A percentile compares a stretch with the other conserved stretches of the same genome.
Conservation (phyloP, 2,329 filamentous ascomycete genomes). For the Diaporthe humulicola region DNA sequence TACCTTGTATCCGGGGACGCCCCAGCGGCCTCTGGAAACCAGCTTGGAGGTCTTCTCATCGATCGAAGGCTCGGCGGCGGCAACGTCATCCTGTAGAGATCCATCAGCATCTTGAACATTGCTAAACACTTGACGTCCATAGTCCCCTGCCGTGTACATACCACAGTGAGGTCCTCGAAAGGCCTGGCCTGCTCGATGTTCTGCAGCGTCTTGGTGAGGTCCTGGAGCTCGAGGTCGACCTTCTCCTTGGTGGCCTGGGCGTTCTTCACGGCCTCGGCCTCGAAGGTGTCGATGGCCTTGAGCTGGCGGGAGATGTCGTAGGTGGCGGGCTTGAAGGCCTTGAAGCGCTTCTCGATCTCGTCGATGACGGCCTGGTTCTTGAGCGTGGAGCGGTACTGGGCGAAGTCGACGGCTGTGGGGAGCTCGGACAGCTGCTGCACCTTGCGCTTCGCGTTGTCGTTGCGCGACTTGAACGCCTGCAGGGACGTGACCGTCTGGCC, state of each 20-base stretch:
- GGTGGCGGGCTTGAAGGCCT: conserved; percentile 88
- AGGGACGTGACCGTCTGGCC: conserved; percentile 94
- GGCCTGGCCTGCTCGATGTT: conserved; percentile 97
- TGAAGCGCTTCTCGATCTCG: conserved; percentile 98
- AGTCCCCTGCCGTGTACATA: conserved; percentile 66
- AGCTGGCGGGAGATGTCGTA: conserved; percentile 96
- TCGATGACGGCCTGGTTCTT: conserved; percentile 97
- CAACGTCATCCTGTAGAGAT: conserved; percentile 85
- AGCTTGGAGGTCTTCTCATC: conserved; percentile 96
- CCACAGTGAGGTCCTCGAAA: conserved; percentile 97
- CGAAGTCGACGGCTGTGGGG: conserved; percentile 90
- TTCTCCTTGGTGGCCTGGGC: conserved; percentile 96
- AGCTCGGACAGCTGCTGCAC: conserved; percentile 86
- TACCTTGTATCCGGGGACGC: conserved; percentile 99
- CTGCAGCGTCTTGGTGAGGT: conserved; percentile 92
- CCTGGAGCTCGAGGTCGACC: conserved; percentile 94
- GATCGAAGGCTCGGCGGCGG: conserved; percentile 93
- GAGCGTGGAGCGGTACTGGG: conserved; percentile 88
- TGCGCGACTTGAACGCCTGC: conserved; percentile 98
- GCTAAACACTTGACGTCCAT: conserved; percentile 34
- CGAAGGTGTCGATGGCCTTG: conserved; percentile 98
- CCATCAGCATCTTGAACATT: conserved; percentile 46
- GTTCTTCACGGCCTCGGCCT: conserved; percentile 96
- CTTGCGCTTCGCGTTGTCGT: conserved; percentile 98
- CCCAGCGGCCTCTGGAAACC: conserved; percentile 98